A percentile compares a stretch with the other conserved stretches of the same genome.
Conservation (phyloP, 345 rosid species). For the Boechera stricta region DNA sequence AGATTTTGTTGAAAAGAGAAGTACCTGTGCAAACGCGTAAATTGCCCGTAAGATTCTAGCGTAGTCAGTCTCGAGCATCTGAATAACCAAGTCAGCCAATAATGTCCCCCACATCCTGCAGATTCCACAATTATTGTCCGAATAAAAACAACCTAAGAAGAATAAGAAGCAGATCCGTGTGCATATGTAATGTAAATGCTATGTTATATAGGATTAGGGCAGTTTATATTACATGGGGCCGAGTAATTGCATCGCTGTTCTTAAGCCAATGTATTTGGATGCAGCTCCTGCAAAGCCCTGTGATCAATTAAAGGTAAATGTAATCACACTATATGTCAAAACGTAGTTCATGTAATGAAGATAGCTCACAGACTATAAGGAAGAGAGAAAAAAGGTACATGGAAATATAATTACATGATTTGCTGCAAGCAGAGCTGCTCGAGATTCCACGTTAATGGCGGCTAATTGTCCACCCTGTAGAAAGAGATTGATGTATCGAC, state of each 20-base stretch:
- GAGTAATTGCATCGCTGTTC: constrained; percentile 70
- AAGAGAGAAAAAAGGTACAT: background rate
- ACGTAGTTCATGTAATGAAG: background rate
- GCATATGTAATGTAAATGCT: constrained; percentile 16
- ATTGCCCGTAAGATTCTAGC: constrained; percentile 91
- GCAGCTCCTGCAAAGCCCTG: constrained; percentile 94
- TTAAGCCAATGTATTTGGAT: constrained; percentile 85
- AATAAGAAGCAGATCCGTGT: constrained; percentile 2
- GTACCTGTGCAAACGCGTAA: constrained; percentile 93
- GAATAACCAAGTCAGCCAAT: constrained; percentile 92
- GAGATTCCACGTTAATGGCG: constrained; percentile 74
- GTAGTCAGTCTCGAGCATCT: constrained; percentile 98
- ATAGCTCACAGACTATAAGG: constrained; percentile 2
- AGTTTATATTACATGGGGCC: constrained; percentile 71
- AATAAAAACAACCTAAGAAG: background rate
- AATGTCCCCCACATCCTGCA: constrained; percentile 96
- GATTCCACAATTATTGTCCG: constrained; percentile 1
- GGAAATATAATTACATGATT: constrained; percentile 58
- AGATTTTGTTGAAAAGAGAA: background rate
- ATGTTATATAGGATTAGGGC: background rate
- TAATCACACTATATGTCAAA: constrained; percentile 1
- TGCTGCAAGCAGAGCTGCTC: constrained; percentile 89
- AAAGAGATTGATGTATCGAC: constrained; percentile 13
- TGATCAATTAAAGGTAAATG: constrained; percentile 22
- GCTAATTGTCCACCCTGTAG: constrained; percentile 80